Evolutionary conservation across 495 filamentous ascomycete species (phyloP).

Genomic region (Terfezia claveryi): DNA sequence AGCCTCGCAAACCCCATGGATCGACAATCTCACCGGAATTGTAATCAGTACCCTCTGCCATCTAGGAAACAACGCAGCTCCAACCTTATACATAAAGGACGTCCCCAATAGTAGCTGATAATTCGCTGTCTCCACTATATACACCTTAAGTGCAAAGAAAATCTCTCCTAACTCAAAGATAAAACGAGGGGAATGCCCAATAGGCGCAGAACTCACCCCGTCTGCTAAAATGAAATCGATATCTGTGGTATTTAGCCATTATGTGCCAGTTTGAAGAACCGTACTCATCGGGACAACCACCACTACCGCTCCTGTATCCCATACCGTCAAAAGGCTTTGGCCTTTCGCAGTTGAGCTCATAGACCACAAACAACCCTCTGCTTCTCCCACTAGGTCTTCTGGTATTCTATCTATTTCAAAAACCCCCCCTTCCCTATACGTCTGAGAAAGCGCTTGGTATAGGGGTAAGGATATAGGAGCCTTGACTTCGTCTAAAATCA

Average conservation of each 20-base stretch:
- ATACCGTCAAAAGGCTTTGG: neutral
- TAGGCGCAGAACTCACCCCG: neutral
- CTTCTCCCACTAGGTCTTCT: neutral
- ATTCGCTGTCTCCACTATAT: neutral
- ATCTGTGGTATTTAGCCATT: neutral
- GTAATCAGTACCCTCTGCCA: neutral
- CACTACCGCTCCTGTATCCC: neutral
- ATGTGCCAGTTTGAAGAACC: neutral
- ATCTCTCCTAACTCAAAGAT: neutral
- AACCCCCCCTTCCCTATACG: neutral
- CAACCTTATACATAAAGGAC: neutral
- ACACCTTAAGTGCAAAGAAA: neutral
- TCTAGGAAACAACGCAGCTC: neutral
- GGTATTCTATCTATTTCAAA: neutral
- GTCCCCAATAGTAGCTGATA: neutral
- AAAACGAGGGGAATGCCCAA: neutral
- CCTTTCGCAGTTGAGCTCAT: neutral
- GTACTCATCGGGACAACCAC: neutral
- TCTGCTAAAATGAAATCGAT: neutral
- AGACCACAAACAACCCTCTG: neutral
- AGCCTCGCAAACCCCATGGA: neutral
- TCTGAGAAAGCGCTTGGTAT: neutral
- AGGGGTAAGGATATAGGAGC: neutral
- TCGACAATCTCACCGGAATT: neutral
- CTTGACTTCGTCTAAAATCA: neutral